Evolutionary conservation across 208 protist genomes (phyloP).

Genomic region (Acanthamoeba sp.): DNA sequence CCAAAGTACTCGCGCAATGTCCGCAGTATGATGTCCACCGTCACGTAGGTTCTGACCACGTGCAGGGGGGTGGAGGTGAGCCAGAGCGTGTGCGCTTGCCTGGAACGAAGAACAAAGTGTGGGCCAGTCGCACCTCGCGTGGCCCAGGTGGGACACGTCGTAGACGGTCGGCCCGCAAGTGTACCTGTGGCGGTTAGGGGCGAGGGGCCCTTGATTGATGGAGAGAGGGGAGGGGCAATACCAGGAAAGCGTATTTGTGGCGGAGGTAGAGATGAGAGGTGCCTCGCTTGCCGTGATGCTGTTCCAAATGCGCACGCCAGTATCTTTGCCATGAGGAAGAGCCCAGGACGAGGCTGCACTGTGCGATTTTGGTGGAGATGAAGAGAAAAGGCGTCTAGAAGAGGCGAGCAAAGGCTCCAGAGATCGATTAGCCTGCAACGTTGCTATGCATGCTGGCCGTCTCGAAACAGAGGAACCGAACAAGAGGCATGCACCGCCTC

Average conservation of each 20-base stretch:
- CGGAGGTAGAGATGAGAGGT: slow-evolving; percentile 27
- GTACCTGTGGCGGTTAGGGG: slow-evolving; percentile 92
- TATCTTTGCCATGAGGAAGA: background rate
- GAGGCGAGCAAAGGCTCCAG: too few species aligned
- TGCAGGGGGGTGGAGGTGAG: background rate
- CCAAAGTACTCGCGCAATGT: slow-evolving; percentile 98
- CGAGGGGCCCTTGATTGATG: background rate
- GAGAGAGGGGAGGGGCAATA: background rate
- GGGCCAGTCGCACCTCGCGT: slow-evolving; percentile 89
- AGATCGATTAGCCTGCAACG: too few species aligned
- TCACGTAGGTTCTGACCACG: slow-evolving; percentile 93
- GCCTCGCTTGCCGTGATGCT: background rate
- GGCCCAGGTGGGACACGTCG: slow-evolving; percentile 97
- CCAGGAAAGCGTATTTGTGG: slow-evolving; percentile 22
- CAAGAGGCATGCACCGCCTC: too few species aligned
- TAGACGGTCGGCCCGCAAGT: slow-evolving; percentile 98
- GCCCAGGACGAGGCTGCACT: background rate
- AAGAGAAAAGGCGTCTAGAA: background rate
- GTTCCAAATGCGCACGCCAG: slow-evolving; percentile 39
- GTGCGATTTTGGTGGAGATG: background rate
- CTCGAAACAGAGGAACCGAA: too few species aligned
- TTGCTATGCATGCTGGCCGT: too few species aligned
- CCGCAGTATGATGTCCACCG: slow-evolving; percentile 97
- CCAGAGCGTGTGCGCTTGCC: background rate
- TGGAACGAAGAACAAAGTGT: background rate